Evolutionary conservation across 2,329 filamentous ascomycete genomes (phyloP), one percentile per base, ranked within the genome.

Genomic region (Colletotrichum cordylinicola): DNA sequence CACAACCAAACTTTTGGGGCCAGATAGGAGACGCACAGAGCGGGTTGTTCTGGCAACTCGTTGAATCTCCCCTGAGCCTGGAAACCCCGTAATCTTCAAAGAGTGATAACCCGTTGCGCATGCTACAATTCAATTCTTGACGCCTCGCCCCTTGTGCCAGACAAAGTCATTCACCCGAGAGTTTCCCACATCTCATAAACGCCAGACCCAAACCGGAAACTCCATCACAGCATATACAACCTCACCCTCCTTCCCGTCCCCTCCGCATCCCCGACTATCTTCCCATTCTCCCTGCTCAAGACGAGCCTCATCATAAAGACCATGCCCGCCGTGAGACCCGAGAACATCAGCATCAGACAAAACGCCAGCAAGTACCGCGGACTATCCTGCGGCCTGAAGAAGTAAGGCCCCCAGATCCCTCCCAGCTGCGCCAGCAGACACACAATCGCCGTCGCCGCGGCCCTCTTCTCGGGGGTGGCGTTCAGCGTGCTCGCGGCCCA

Each of bases 381-480:
- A 0, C 70, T 78, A 16, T 84, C 81, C 27, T 72, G 77, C 1
- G 79, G 77, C 0, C 79, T 74, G 76, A 86, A 86, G 70, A 87
- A 83, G 69, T 86, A 87, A 2, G 85, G 85, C 2, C 82, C 84
- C 70, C 82, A 84, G n/a, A 87, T 81, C 10, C 84, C 86, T 1
- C 84, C 84, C 2, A 86, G 62, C 62, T 86, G 84, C 0, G 80
- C 81, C 21, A 85, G 76, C 8, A 86, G 79, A 61, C 85, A 86
- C 24, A 85, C 80, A 1, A 86, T 81, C 2, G 84, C 82, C 8
- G 80, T 81, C 6, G 82, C 83, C 16, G 76, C 77, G 2, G 85
- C 84, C 12, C 82, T 81, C 80, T 86, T 86, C 78, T 86, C 84
- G 0, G 84, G 83, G 0, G 85, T 85, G 37, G 82, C 80, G 27